Percentiles rank a stretch among this genome's conserved stretches.
Conservation (phyloP, 2,329 filamentous ascomycete genomes). For the Fusarium newnesense region DNA sequence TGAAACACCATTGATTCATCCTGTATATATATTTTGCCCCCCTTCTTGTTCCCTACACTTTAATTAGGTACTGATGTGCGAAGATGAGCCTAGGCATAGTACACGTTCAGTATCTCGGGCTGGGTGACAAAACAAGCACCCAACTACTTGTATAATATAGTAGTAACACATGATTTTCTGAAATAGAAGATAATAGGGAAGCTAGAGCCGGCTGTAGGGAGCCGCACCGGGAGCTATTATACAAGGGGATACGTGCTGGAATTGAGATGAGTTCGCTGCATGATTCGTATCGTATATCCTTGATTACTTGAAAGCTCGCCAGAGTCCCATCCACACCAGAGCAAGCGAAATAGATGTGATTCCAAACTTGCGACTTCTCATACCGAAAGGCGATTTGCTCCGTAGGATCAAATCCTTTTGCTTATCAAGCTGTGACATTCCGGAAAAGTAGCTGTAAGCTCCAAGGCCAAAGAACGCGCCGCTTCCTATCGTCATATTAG, state of each 20-base stretch:
- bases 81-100: background rate
- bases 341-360: slow-evolving; percentile 75
- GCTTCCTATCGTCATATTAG: slow-evolving; percentile 64
- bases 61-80: background rate
- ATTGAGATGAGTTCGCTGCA: slow-evolving; percentile 20
- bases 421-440: slow-evolving; percentile 75
- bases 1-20: background rate
- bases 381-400: slow-evolving; percentile 77
- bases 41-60: background rate
- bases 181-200: background rate
- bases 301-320: slow-evolving; percentile 65
- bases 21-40: background rate
- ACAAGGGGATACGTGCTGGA: background rate
- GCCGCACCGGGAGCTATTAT: background rate
- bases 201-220: background rate
- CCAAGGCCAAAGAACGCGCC: slow-evolving; percentile 80
- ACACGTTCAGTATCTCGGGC: background rate
- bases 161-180: background rate
- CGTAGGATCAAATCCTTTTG: slow-evolving; percentile 73
- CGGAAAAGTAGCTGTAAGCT: slow-evolving; percentile 80
- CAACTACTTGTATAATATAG: slow-evolving; percentile 1
- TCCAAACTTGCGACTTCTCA: slow-evolving; percentile 74
- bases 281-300: background rate
- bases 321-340: slow-evolving; percentile 76
- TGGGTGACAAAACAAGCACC: background rate